A percentile compares a stretch with the other conserved stretches of the same genome.
Evolutionary conservation across 495 filamentous ascomycete species (phyloP).

Genomic region (Parmelia sp.): DNA sequence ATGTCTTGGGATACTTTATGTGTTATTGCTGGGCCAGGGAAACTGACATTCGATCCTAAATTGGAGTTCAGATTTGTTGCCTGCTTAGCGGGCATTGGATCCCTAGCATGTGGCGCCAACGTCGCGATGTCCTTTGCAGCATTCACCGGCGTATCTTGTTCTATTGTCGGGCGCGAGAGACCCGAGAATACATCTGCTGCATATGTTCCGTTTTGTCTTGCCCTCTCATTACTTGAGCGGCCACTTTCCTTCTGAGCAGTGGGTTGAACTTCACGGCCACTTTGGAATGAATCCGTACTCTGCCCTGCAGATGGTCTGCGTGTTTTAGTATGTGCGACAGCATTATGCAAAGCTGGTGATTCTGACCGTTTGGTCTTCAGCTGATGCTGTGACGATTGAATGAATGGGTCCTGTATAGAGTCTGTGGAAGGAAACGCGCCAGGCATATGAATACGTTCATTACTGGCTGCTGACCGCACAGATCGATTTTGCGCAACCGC

Average conservation of each 20-base stretch:
- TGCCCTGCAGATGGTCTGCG: slow-evolving; percentile 42
- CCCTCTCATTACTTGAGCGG: slow-evolving; percentile 24
- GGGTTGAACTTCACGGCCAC: slow-evolving; percentile 39
- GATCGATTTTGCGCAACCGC: slow-evolving; percentile 16
- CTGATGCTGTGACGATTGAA: slow-evolving; percentile 30
- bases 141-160: slow-evolving; percentile 15
- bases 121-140: slow-evolving; percentile 14
- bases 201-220: slow-evolving; percentile 23
- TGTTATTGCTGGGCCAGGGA: not conserved
- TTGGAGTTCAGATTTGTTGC: not conserved
- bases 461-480: slow-evolving; percentile 20
- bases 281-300: slow-evolving; percentile 51
- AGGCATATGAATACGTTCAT: slow-evolving; percentile 26
- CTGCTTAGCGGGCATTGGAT: not conserved
- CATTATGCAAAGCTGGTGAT: slow-evolving; percentile 29
- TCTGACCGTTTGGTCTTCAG: slow-evolving; percentile 31
- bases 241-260: slow-evolving; percentile 12
- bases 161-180: not conserved
- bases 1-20: slow-evolving; percentile 2
- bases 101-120: not conserved
- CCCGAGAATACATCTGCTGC: not conserved
- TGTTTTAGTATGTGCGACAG: slow-evolving; percentile 26
- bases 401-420: slow-evolving; percentile 22
- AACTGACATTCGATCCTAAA: not conserved
- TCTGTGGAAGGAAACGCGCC: slow-evolving; percentile 27